Evolutionary conservation across 2,329 filamentous ascomycete species (phyloP).

Genomic region (Grosmannia huntii): DNA sequence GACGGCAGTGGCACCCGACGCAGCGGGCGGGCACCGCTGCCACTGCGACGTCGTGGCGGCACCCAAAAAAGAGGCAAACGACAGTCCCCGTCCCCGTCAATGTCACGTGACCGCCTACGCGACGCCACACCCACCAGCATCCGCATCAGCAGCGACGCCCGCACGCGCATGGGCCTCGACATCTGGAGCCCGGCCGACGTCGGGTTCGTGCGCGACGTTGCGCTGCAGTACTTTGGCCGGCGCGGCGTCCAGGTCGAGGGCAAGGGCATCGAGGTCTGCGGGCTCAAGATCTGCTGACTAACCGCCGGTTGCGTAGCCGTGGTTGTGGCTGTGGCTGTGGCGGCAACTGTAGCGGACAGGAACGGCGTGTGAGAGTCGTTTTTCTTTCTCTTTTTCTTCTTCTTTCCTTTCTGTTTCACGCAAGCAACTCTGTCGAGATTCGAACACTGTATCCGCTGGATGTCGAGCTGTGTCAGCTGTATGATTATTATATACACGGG

Average conservation of each 20-base stretch:
- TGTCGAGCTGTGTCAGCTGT: background rate
- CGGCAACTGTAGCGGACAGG: background rate
- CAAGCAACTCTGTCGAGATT: no score
- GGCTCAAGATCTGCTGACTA: slow-evolving; percentile 51
- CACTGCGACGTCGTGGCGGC: background rate
- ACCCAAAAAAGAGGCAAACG: background rate
- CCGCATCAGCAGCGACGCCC: slow-evolving; percentile 48
- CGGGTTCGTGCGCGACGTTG: slow-evolving; percentile 52
- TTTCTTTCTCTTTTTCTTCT: background rate
- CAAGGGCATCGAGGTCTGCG: slow-evolving; percentile 62
- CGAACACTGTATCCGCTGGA: background rate
- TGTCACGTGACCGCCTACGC: no score
- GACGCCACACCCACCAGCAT: slow-evolving; percentile 21
- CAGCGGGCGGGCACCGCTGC: slow-evolving; percentile 4
- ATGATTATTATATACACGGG: background rate
- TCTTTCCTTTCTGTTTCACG: background rate
- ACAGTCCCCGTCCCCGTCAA: no score
- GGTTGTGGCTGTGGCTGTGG: background rate
- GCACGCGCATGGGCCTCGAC: slow-evolving; percentile 64
- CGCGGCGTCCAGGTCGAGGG: slow-evolving; percentile 47
- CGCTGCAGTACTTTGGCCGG: slow-evolving; percentile 53
- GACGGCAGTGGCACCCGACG: slow-evolving; percentile 2
- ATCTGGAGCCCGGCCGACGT: slow-evolving; percentile 61
- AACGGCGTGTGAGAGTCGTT: no score
- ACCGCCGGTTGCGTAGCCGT: slow-evolving; percentile 3